phyloP scores from a whole-genome alignment of 345 rosid genomes.

The Citrus australasica region DNA sequence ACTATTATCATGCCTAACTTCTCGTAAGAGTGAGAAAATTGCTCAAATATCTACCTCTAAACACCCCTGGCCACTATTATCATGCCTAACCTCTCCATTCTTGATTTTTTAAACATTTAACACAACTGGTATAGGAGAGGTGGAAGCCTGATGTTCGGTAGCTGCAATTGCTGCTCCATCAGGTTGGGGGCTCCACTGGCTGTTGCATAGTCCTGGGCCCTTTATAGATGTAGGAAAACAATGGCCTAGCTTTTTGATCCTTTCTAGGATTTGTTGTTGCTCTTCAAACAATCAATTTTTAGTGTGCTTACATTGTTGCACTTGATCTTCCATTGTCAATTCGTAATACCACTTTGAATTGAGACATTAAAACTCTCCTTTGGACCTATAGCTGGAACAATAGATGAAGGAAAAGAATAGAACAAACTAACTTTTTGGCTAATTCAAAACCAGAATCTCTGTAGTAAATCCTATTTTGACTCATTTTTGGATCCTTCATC shows the following conservation, averaged over 20 bases:
- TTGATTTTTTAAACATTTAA: no score
- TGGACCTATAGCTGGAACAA: not conserved
- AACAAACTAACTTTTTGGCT: not conserved
- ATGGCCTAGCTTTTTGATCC: not conserved
- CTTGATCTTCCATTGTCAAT: not conserved
- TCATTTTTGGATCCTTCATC: not conserved
- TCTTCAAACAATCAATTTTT: not conserved
- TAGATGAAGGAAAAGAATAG: not conserved
- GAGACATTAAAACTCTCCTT: not conserved
- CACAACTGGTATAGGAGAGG: no score
- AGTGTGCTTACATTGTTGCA: not conserved
- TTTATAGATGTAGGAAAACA: no score
- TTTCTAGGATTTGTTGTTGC: not conserved
- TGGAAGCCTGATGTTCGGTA: no score
- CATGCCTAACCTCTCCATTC: no score
- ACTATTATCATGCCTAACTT: not conserved
- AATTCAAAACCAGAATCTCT: not conserved
- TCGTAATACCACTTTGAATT: not conserved
- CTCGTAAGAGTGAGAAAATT: no score
- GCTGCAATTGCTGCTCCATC: no score
- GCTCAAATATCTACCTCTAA: no score
- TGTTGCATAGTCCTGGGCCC: not conserved
- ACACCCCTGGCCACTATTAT: no score
- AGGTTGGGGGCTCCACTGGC: not conserved
- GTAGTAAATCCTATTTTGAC: not conserved